Evolutionary conservation across 108 stramenopile genomes (phyloP), one percentile per base, ranked within the genome.

Genomic region (Discostella pseudostelligera): DNA sequence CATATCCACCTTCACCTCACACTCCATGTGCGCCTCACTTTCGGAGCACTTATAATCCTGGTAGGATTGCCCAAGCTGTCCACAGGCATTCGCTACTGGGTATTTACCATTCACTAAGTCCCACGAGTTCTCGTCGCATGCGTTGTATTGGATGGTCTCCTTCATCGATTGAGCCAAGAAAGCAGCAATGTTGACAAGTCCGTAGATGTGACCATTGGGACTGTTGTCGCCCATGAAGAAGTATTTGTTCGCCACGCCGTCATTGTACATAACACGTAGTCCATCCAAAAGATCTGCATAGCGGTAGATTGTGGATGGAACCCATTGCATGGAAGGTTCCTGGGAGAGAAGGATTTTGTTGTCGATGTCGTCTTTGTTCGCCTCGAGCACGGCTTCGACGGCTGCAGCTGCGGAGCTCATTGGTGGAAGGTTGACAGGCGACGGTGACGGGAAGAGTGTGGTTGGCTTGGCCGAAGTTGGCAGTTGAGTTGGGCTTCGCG

Each of bases 61-160:
- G 14, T 76, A 76, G 6, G 48, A 51, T 40, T 76, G 74, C 6
- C 67, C 67, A 17, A 70, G 48, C 49, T 76, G 74, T 1, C 74
- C 74, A 46, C 74, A 76, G 14, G 74, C 26, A 45, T 69, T 70
- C 8, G 60, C n/a, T 26, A 56, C 25, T 4, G 55, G 35, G 3
- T 56, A 56, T 26, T 32, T 36, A 19, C 32, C 55, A 37, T 36
- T 36, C 35, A 56, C 37, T 39, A 56, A 42, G 44, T 60, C 40
- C 74, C 74, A 76, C 10, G 56, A 60, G 46, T 69, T 76, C 53
- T 76, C 74, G 7, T 63, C 61, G 55, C 82, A 83, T 20, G 72
- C 77, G 40, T 83, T 76, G 46, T 83, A 83, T 47, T 78, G 70
- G 49, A 83, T 83, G 26, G 83, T 78, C 50, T 83, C 80, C 49